These are phyloP conservation scores for Xylariales sp. DNA, from an alignment of 2,329 filamentous ascomycete genomes.

Conservation along the genomic window DNA sequence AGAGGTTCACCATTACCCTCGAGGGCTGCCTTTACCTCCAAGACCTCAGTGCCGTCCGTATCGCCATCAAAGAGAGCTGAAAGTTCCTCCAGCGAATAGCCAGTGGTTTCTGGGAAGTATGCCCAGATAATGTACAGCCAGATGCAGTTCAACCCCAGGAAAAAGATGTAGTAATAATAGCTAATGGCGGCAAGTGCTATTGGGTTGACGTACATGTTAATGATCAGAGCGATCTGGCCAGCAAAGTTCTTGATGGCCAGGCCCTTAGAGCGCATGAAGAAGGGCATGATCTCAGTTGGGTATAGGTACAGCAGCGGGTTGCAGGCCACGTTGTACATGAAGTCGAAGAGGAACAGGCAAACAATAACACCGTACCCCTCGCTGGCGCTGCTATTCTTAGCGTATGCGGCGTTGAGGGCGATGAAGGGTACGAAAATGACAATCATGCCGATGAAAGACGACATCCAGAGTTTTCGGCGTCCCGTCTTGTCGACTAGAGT, in stretches of 20 bases:
- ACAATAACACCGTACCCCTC: slow-evolving; percentile 6
- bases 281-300: slow-evolving; percentile 59
- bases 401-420: slow-evolving; percentile 4
- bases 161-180: slow-evolving; percentile 14
- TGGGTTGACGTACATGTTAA: slow-evolving; percentile 9
- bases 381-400: not conserved
- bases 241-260: slow-evolving; percentile 10
- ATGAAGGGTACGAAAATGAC: slow-evolving; percentile 8
- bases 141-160: slow-evolving; percentile 10
- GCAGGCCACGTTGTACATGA: slow-evolving; percentile 7
- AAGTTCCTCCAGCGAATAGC: slow-evolving; percentile 12
- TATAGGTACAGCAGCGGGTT: slow-evolving; percentile 31
- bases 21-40: not conserved
- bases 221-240: slow-evolving; percentile 9
- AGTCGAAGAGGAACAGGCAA: slow-evolving; percentile 5
- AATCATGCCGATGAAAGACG: slow-evolving; percentile 10
- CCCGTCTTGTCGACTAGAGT: slow-evolving; percentile 6
- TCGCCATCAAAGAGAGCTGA: not conserved
- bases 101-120: slow-evolving; percentile 12
- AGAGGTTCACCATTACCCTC: no score
- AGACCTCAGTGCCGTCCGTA: not conserved
- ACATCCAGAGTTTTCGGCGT: slow-evolving; percentile 9
- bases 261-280: slow-evolving; percentile 62
- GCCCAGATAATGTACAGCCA: slow-evolving; percentile 11
- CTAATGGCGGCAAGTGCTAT: slow-evolving; percentile 9